These are phyloP conservation scores for Mycena kentingensis DNA, from an alignment of 768 basidiomycete species.

Conservation along the genomic window DNA sequence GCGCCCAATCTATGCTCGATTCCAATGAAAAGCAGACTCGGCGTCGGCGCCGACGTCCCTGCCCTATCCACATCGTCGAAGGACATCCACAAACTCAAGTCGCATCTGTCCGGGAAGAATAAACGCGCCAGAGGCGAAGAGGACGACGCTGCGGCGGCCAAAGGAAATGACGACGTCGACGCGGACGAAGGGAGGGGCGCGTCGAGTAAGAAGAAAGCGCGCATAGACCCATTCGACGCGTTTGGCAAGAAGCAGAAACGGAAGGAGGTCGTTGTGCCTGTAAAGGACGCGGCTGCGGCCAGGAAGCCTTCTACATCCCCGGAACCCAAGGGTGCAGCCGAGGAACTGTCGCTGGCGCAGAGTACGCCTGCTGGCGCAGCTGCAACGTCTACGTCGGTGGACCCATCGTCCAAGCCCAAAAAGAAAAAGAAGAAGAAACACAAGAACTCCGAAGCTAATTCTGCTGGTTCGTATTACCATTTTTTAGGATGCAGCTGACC, in stretches of 20 bases:
- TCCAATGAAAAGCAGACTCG: constrained; percentile 50
- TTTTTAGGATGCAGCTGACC: neutral
- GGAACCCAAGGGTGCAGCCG: neutral
- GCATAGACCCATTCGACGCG: constrained; percentile 58
- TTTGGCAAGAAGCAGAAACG: constrained; percentile 50
- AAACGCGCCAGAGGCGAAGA: constrained; percentile 51
- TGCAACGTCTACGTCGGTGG: neutral
- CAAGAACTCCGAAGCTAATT: neutral
- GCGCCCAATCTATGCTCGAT: neutral
- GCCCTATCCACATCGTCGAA: constrained; percentile 46
- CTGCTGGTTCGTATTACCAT: neutral
- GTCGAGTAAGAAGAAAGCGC: constrained; percentile 60
- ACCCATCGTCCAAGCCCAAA: neutral
- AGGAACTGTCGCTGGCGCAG: neutral
- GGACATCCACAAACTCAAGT: constrained; percentile 64
- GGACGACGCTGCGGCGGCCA: constrained; percentile 25
- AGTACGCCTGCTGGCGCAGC: neutral
- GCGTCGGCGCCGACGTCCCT: constrained; percentile 70
- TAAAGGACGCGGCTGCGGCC: neutral
- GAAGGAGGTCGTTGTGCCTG: constrained; percentile 25
- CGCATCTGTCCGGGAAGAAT: constrained; percentile 53
- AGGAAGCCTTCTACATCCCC: constrained; percentile 11
- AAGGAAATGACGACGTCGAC: constrained; percentile 49
- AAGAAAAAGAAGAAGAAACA: constrained; percentile 20
- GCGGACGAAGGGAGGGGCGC: constrained; percentile 52